phyloP scores from a whole-genome alignment of 2,329 filamentous ascomycete species.

The Claviceps monticola region DNA sequence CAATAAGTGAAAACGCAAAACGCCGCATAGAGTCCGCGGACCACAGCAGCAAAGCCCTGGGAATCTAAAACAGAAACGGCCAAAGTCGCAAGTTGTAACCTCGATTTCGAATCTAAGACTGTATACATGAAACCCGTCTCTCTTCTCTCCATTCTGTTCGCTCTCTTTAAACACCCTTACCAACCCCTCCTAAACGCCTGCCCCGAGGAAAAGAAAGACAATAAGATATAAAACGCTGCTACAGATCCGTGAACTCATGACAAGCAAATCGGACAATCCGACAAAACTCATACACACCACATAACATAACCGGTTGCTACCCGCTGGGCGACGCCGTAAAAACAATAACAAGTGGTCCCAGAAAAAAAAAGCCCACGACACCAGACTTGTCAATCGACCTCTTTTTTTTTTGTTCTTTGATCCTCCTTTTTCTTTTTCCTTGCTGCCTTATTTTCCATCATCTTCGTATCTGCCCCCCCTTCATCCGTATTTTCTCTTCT shows the following conservation, averaged over 20 bases:
- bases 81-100: no score
- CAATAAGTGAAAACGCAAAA: not conserved
- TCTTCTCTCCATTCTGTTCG: no score
- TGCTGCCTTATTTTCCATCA: no score
- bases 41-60: no score
- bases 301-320: not conserved
- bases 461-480: not conserved
- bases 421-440: no score
- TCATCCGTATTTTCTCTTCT: not conserved
- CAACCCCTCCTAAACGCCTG: not conserved
- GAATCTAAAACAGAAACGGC: no score
- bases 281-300: not conserved
- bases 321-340: not conserved
- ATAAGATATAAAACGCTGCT: not conserved
- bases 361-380: not conserved
- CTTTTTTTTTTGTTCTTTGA: not conserved
- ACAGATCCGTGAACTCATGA: not conserved
- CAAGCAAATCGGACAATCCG: not conserved
- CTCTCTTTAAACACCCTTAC: not conserved
- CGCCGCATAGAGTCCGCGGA: no score
- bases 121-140: not conserved
- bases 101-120: not conserved
- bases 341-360: not conserved
- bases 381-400: not conserved
- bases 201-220: not conserved